A percentile compares a stretch with the other conserved stretches of the same genome.
phyloP scores from a whole-genome alignment of 805 yeast genomes.

The Candida insectorum region DNA sequence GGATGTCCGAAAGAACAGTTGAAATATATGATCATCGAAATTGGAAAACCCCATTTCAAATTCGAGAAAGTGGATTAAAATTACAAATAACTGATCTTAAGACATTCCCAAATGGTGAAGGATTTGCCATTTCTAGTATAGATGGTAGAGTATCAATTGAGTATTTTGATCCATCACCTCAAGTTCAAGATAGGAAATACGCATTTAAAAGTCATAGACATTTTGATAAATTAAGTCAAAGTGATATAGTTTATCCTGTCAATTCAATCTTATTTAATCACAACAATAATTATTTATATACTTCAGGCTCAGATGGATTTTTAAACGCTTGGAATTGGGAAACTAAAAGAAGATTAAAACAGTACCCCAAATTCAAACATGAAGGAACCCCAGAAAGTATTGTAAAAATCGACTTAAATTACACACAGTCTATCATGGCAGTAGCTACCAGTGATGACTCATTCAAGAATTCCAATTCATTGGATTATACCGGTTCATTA shows the following conservation, averaged over 20 bases:
- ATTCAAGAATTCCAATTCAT: conserved; percentile 23
- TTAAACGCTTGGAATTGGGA: conserved; percentile 51
- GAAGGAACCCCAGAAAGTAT: conserved; percentile 18
- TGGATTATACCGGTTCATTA: conserved; percentile 7
- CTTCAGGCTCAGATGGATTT: conserved; percentile 51
- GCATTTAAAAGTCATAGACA: conserved; percentile 80
- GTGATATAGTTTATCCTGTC: conserved; percentile 53
- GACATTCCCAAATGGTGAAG: conserved; percentile 51
- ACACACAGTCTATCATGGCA: conserved; percentile 21
- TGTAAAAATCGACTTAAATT: conserved; percentile 18
- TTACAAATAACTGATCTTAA: conserved; percentile 59
- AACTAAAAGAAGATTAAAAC: conserved; percentile 41
- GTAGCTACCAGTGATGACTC: conserved; percentile 44
- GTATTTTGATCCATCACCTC: conserved; percentile 50
- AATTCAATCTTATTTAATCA: conserved; percentile 46
- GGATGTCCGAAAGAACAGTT: conserved; percentile 49
- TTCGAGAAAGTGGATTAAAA: conserved; percentile 62
- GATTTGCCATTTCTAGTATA: conserved; percentile 67
- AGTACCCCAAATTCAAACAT: conserved; percentile 19
- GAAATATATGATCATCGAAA: conserved; percentile 57
- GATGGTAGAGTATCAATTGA: conserved; percentile 83
- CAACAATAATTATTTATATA: conserved; percentile 36
- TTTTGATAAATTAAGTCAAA: conserved; percentile 32
- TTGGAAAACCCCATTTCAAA: conserved; percentile 41
- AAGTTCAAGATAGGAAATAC: conserved; percentile 47